Conservation (phyloP, 2,329 filamentous ascomycete species). For the Colletotrichum lupini region DNA sequence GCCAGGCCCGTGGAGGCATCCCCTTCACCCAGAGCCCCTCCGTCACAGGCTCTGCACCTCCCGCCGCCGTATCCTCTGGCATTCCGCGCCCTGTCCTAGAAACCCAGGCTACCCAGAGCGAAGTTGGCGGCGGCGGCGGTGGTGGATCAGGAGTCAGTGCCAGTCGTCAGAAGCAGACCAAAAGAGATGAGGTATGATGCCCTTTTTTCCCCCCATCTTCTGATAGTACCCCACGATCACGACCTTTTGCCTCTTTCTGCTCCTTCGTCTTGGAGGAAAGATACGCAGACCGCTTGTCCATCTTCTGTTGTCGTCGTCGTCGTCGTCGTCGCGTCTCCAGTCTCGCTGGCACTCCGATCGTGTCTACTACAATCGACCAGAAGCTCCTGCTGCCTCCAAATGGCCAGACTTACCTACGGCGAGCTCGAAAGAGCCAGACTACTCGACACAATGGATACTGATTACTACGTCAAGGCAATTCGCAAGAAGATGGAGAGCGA, state of each 20-base stretch:
- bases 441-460: constrained; percentile 42
- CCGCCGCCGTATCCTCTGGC: constrained; percentile 59
- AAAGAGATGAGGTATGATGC: constrained; percentile 91
- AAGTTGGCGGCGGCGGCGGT: constrained; percentile 50
- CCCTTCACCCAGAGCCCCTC: constrained; percentile 71
- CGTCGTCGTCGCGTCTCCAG: background rate
- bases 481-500: constrained; percentile 97
- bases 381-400: background rate
- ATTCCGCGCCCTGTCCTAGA: constrained; percentile 82
- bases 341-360: background rate
- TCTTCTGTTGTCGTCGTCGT: background rate
- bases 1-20: constrained; percentile 67
- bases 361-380: background rate
- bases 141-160: constrained; percentile 81
- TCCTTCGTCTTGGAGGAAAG: background rate
- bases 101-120: constrained; percentile 64
- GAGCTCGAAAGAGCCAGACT: constrained; percentile 34
- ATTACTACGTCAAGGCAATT: constrained; percentile 76
- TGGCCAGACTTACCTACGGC: constrained; percentile 34
- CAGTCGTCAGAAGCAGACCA: constrained; percentile 95
- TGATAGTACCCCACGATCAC: constrained; percentile 22
- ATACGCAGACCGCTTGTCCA: background rate
- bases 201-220: background rate
- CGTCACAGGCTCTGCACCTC: constrained; percentile 5
- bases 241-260: background rate